phyloP scores from a whole-genome alignment of 257 asterid genomes.

The Rehmannia glutinosa region DNA sequence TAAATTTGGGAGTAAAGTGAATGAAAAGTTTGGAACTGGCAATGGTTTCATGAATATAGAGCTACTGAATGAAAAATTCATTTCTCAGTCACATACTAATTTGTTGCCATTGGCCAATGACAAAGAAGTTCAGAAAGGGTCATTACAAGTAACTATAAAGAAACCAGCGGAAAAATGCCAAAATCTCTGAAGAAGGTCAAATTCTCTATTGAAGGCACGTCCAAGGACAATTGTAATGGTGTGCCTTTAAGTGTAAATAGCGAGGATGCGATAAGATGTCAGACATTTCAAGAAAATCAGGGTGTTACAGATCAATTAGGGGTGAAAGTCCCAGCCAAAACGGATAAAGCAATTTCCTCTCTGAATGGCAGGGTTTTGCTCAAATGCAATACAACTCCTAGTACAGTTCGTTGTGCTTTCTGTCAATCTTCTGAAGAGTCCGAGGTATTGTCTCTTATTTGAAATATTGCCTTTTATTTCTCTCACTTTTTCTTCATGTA shows the following conservation, averaged over 20 bases:
- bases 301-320: conserved; percentile 12
- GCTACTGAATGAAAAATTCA: conserved; percentile 17
- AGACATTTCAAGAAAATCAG: conserved; percentile 12
- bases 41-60: conserved; percentile 20
- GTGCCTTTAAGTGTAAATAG: conserved; percentile 10
- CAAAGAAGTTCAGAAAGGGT: conserved; percentile 22
- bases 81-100: conserved; percentile 22
- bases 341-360: conserved; percentile 20
- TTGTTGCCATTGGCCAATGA: conserved; percentile 22
- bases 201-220: conserved; percentile 31
- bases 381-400: conserved; percentile 34
- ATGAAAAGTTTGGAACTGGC: conserved; percentile 22
- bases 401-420: conserved; percentile 52
- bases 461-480: background rate
- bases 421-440: conserved; percentile 70
- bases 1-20: conserved; percentile 8
- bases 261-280: conserved; percentile 20
- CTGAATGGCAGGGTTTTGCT: conserved; percentile 21
- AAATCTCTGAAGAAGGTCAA: conserved; percentile 41
- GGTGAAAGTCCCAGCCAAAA: conserved; percentile 23
- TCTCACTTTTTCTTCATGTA: background rate
- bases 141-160: conserved; percentile 17
- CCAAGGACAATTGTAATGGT: conserved; percentile 18
- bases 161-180: conserved; percentile 7
- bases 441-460: conserved; percentile 49